Evolutionary conservation across 148 eudicot genomes (phyloP).

Genomic region (Pouteria glomerata): DNA sequence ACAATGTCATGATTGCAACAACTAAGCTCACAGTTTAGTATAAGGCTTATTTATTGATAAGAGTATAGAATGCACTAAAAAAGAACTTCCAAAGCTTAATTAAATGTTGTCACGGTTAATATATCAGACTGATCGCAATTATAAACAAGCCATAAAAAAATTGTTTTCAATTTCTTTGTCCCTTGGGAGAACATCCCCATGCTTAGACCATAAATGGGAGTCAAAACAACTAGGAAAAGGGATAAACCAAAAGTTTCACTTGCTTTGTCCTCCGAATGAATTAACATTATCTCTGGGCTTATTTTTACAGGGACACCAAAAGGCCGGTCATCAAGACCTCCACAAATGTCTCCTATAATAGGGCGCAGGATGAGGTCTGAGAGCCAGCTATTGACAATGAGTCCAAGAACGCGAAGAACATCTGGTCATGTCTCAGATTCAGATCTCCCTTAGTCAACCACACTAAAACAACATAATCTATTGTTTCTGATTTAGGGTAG

Average conservation of each 20-base stretch:
- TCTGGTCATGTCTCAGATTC: slow-evolving; percentile 74
- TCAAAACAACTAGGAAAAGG: background rate
- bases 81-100: too few relatives aligned
- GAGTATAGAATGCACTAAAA: too few relatives aligned
- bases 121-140: background rate
- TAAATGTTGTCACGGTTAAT: background rate
- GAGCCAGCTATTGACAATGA: slow-evolving; percentile 22
- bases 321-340: slow-evolving; percentile 45
- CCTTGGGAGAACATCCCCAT: background rate
- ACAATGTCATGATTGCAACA: background rate
- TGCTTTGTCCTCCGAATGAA: background rate
- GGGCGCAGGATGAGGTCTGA: slow-evolving; percentile 39
- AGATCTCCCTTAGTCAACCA: slow-evolving; percentile 32
- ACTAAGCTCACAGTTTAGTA: background rate
- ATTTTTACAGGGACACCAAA: slow-evolving; percentile 42
- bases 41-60: too few relatives aligned
- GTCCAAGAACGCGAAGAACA: slow-evolving; percentile 31
- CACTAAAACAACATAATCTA: background rate
- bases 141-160: background rate
- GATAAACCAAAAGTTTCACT: background rate
- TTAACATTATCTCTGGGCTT: slow-evolving; percentile 1
- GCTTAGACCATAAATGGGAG: background rate
- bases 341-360: slow-evolving; percentile 31
- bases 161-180: background rate
- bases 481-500: background rate